Percentiles rank a stretch among this genome's conserved stretches.
phyloP scores from a whole-genome alignment of 2,329 filamentous ascomycete species.

The Fusarium acutatum region DNA sequence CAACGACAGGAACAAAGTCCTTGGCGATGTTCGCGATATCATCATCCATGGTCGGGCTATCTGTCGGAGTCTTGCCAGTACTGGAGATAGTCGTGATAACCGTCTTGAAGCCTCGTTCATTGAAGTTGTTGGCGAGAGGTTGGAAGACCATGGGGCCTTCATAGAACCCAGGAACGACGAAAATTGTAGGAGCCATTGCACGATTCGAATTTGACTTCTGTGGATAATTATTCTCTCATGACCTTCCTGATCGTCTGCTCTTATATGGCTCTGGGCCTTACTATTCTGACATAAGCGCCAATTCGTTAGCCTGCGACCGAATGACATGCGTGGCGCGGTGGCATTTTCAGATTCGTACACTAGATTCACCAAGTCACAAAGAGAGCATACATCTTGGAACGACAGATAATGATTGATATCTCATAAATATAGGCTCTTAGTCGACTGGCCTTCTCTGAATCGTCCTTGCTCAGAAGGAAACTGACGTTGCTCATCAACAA shows the following conservation, averaged over 20 bases:
- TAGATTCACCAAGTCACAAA: too few relatives aligned
- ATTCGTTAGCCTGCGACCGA: background rate
- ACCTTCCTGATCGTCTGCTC: background rate
- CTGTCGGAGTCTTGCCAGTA: background rate
- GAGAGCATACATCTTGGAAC: too few relatives aligned
- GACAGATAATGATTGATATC: fast-evolving
- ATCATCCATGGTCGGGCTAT: background rate
- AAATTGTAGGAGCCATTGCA: background rate
- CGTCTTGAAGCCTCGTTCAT: background rate
- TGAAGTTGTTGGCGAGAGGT: background rate
- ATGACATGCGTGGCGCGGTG: background rate
- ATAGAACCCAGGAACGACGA: background rate
- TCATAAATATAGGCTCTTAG: fast-evolving
- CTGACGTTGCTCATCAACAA: background rate
- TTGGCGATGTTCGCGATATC: background rate
- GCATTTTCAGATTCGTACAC: background rate
- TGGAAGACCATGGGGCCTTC: background rate
- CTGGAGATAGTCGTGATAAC: background rate
- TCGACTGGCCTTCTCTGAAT: background rate
- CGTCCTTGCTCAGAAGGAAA: background rate
- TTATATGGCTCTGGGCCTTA: background rate
- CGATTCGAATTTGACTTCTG: fast-evolving
- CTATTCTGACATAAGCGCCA: background rate
- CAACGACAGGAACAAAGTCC: background rate
- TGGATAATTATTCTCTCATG: fast-evolving